Conservation (phyloP, 1,139 yeast genomes). For the Debaryomycetaceae sp. region DNA sequence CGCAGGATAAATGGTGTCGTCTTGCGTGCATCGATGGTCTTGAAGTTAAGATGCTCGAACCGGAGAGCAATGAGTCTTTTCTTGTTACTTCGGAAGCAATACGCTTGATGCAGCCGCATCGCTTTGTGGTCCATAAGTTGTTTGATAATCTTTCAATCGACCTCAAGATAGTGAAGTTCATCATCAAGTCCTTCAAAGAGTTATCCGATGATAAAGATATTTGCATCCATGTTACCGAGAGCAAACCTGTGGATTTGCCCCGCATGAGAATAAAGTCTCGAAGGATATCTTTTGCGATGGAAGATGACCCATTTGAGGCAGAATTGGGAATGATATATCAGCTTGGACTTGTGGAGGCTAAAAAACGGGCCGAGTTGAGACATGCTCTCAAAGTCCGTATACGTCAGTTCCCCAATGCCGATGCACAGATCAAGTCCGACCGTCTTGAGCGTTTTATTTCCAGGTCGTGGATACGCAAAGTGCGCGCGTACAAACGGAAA, state of each 20-base stretch:
- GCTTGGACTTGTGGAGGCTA: constrained; percentile 65
- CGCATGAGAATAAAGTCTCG: constrained; percentile 38
- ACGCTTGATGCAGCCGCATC: constrained; percentile 34
- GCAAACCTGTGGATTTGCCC: constrained; percentile 42
- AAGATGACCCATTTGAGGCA: constrained; percentile 83
- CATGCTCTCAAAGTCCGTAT: constrained; percentile 37
- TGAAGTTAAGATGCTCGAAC: constrained; percentile 10
- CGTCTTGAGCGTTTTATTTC: constrained; percentile 11
- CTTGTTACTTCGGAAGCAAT: constrained; percentile 19
- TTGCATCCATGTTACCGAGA: constrained; percentile 17
- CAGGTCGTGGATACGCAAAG: constrained; percentile 38
- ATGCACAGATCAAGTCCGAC: constrained; percentile 3
- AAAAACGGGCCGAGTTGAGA: constrained; percentile 48
- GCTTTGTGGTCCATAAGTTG: constrained; percentile 46
- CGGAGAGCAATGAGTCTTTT: constrained; percentile 8
- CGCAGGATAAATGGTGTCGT: constrained; percentile 39
- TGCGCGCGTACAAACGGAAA: constrained; percentile 31
- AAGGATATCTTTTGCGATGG: constrained; percentile 39
- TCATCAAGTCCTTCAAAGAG: constrained; percentile 33
- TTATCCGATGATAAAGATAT: constrained; percentile 8
- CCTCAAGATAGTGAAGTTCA: constrained; percentile 44
- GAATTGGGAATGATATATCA: constrained; percentile 68
- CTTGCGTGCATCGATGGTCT: constrained; percentile 34
- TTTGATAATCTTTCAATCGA: constrained; percentile 53
- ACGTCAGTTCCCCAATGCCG: constrained; percentile 5